Percentiles rank a stretch among this genome's conserved stretches.
phyloP scores from a whole-genome alignment of 2,329 filamentous ascomycete species.

The Monosporascus sp. region DNA sequence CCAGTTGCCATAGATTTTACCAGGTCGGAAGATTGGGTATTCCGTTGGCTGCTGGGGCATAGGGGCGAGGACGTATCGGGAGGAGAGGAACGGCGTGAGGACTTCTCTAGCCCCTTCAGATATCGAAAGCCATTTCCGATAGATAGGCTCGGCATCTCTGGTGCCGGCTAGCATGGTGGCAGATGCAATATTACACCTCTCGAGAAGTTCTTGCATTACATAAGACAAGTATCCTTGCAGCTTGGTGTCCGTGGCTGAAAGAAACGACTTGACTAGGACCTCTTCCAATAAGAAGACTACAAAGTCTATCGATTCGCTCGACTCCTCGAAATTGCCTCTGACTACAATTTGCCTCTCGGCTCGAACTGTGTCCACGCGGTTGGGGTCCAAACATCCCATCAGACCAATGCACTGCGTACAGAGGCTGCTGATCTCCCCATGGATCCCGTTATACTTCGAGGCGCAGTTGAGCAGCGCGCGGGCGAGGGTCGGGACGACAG shows the following conservation, averaged over 20 bases:
- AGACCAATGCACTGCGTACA: constrained; percentile 81
- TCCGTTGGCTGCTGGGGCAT: constrained; percentile 50
- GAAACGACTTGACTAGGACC: constrained; percentile 84
- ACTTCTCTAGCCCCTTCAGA: constrained; percentile 74
- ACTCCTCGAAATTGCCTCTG: constrained; percentile 75
- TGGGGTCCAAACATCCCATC: constrained; percentile 87
- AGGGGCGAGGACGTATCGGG: constrained; percentile 69
- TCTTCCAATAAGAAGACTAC: constrained; percentile 79
- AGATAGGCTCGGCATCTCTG: constrained; percentile 52
- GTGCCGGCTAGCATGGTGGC: constrained; percentile 40
- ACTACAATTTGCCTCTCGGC: constrained; percentile 81
- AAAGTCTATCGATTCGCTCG: constrained; percentile 78
- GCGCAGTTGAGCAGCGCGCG: constrained; percentile 81
- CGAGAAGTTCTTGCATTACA: constrained; percentile 87
- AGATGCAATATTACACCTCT: constrained; percentile 66
- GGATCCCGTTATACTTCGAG: constrained; percentile 68
- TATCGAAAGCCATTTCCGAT: constrained; percentile 71
- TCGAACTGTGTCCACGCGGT: constrained; percentile 74
- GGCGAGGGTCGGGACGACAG: constrained; percentile 64
- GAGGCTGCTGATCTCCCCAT: constrained; percentile 62
- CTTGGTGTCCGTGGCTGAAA: constrained; percentile 81
- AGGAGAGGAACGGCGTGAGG: constrained; percentile 81
- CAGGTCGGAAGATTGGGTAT: constrained; percentile 74
- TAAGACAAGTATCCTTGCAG: constrained; percentile 90
- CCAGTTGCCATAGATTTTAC: constrained; percentile 73